Evolutionary conservation across 768 basidiomycete genomes (phyloP).

Genomic region (Pilatotrama ljubarskyi): DNA sequence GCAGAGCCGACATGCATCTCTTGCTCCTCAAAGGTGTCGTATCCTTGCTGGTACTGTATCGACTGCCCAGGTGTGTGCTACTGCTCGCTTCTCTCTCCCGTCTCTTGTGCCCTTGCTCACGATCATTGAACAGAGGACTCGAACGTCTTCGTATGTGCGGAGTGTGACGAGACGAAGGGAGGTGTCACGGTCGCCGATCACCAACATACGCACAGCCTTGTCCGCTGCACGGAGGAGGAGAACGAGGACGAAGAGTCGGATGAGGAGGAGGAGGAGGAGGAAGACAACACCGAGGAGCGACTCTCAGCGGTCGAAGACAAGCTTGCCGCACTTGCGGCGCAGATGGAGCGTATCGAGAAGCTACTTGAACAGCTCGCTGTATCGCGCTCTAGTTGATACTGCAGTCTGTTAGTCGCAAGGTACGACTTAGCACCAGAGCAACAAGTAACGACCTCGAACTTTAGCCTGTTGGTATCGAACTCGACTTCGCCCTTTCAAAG

Average conservation of each 20-base stretch:
- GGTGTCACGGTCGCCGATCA: neutral
- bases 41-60: constrained; percentile 17
- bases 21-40: neutral
- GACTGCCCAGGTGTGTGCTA: constrained; percentile 4
- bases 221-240: neutral
- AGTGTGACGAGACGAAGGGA: constrained; percentile 13
- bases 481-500: no score
- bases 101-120: neutral
- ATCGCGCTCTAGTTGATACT: neutral
- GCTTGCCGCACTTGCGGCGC: neutral
- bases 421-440: no score
- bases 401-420: neutral
- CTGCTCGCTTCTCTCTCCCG: no score
- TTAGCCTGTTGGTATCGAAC: no score
- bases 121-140: neutral
- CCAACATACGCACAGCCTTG: constrained; percentile 10
- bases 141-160: constrained; percentile 6
- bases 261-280: neutral
- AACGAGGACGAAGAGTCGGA: neutral
- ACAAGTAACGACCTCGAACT: no score
- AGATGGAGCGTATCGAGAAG: constrained; percentile 16
- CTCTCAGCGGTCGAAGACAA: constrained; percentile 9
- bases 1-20: constrained; percentile 7
- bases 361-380: constrained; percentile 1
- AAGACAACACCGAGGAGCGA: constrained; percentile 2